phyloP scores from a whole-genome alignment of 1,139 yeast species.

The Saccharomyces hybrid region DNA sequence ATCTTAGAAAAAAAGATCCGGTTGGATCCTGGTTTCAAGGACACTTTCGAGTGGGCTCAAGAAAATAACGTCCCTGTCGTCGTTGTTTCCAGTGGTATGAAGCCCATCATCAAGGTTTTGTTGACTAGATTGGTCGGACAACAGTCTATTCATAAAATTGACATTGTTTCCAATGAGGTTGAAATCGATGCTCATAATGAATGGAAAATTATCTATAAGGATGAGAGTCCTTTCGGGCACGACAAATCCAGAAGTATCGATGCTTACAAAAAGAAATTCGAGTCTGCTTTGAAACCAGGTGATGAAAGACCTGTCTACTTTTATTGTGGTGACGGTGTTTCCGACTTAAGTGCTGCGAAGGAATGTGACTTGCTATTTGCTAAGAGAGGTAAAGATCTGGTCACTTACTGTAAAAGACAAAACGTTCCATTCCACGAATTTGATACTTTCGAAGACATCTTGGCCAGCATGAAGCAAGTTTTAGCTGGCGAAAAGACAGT shows the following conservation, averaged over 20 bases:
- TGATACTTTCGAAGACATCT: conserved; percentile 65
- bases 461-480: conserved; percentile 44
- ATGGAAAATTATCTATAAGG: conserved; percentile 83
- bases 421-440: conserved; percentile 80
- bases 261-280: conserved; percentile 45
- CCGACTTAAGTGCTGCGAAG: conserved; percentile 89
- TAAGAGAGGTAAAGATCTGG: conserved; percentile 82
- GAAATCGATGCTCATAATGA: conserved; percentile 45
- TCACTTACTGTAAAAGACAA: conserved; percentile 73
- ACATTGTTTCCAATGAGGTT: conserved; percentile 78
- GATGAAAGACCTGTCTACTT: conserved; percentile 54
- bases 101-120: conserved; percentile 75
- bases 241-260: conserved; percentile 81
- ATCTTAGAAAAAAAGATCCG: conserved; percentile 51
- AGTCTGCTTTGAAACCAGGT: conserved; percentile 35
- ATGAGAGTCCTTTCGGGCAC: conserved; percentile 85
- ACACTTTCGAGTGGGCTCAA: conserved; percentile 73
- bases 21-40: conserved; percentile 85
- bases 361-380: conserved; percentile 93
- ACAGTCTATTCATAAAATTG: conserved; percentile 63
- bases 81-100: conserved; percentile 87
- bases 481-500: conserved; percentile 40
- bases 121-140: conserved; percentile 67
- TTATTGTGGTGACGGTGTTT: conserved; percentile 96
- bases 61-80: conserved; percentile 65